These are phyloP conservation scores for Arxiozyma telluris DNA, from an alignment of 1,139 yeast genomes.

Conservation along the genomic window DNA sequence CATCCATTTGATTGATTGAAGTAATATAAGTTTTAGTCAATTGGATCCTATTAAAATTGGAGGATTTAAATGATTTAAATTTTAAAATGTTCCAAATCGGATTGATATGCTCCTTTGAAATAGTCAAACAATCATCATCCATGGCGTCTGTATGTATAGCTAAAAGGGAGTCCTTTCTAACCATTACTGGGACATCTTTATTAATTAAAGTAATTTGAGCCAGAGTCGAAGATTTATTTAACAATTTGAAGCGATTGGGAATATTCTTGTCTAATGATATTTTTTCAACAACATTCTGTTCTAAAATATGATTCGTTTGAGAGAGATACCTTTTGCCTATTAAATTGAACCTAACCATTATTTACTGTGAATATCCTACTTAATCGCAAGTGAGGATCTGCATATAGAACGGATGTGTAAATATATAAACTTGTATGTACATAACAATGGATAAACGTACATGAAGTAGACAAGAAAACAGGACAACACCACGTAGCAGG, in stretches of 20 bases:
- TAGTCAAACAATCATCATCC: neutral
- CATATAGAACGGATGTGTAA: too few species aligned
- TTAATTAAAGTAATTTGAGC: neutral
- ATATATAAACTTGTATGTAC: too few species aligned
- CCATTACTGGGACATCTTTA: neutral
- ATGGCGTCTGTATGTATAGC: neutral
- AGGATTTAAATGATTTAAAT: slow-evolving; percentile 10
- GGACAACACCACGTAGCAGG: too few species aligned
- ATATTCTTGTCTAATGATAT: neutral
- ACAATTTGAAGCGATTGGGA: neutral
- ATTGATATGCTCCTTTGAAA: slow-evolving; percentile 9
- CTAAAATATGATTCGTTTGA: neutral
- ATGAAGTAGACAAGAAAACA: too few species aligned
- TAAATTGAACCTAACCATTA: neutral
- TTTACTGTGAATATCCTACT: neutral
- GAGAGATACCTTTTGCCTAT: neutral
- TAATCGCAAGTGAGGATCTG: neutral
- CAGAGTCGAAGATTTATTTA: neutral
- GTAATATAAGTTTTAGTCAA: neutral
- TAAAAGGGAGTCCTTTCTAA: neutral
- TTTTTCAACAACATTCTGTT: neutral
- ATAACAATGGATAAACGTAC: too few species aligned
- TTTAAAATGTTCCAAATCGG: slow-evolving; percentile 6
- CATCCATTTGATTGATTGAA: neutral
- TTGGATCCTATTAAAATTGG: slow-evolving; percentile 8